Conservation (phyloP, 1,284 basidiomycete species). For the Cutaneotrichosporon dermatis region DNA sequence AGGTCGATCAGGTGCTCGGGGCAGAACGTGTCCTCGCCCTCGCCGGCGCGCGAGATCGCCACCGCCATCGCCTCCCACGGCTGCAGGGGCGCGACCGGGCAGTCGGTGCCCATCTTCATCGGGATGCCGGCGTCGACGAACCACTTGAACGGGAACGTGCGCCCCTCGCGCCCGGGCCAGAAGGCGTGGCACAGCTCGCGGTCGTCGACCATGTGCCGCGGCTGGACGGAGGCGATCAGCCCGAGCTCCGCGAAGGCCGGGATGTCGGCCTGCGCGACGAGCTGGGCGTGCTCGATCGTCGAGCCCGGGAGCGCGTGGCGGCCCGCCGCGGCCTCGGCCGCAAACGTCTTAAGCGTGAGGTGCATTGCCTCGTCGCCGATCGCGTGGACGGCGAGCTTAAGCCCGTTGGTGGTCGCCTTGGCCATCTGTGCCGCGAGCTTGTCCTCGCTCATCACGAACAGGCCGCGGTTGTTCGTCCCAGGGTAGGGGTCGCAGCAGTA, state of each 20-base stretch:
- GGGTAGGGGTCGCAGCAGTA: slow-evolving; percentile 42
- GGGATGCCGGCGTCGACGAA: slow-evolving; percentile 32
- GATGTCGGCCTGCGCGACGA: slow-evolving; percentile 29
- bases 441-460: slow-evolving; percentile 21
- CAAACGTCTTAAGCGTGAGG: slow-evolving; percentile 26
- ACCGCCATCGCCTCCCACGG: slow-evolving; percentile 43
- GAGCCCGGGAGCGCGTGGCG: slow-evolving; percentile 25
- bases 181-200: slow-evolving; percentile 32
- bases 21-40: slow-evolving; percentile 17
- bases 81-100: slow-evolving; percentile 36
- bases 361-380: slow-evolving; percentile 41
- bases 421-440: slow-evolving; percentile 25
- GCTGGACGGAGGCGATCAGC: slow-evolving; percentile 40
- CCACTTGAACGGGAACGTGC: slow-evolving; percentile 35
- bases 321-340: slow-evolving; percentile 9
- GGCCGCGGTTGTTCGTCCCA: slow-evolving; percentile 24
- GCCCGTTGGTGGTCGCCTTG: slow-evolving; percentile 23
- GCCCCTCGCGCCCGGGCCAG: slow-evolving; percentile 36
- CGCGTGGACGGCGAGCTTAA: slow-evolving; percentile 39
- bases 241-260: slow-evolving; percentile 29
- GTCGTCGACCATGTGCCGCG: slow-evolving; percentile 43
- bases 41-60: slow-evolving; percentile 21
- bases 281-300: slow-evolving; percentile 44
- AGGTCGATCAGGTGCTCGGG: slow-evolving; percentile 25
- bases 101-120: slow-evolving; percentile 38